Evolutionary conservation across 2,329 filamentous ascomycete species (phyloP), one percentile per base, ranked within the genome.

Genomic region (Zasmidium angulare): DNA sequence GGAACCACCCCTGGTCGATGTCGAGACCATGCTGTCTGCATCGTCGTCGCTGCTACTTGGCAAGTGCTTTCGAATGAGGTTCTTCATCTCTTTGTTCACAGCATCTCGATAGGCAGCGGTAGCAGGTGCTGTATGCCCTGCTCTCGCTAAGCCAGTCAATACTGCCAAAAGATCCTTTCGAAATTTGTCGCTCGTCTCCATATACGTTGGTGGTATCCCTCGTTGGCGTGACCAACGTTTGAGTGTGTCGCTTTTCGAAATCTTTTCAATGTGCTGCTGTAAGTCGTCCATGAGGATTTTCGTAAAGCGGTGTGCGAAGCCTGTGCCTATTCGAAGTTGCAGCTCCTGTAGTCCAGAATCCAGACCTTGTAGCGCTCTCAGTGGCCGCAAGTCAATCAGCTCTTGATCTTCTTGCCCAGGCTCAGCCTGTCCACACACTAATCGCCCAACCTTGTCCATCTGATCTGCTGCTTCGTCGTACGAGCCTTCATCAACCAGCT

Each of bases 11-110:
- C 86, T 79, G 0, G 93, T 97, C 2, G 93, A 96, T 0, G 87
- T 93, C 93, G 73, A 75, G 76, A 93, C 87, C 78, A 93, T 89
- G 0, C 92, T 96, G 72, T 95, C 91, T 62, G 89, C 90, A 71
- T 99, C 95, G 66, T 98, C 93, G 61, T 99, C 95, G 67, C 86
- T 95, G 11, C 93, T 96, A 70, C 92, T 96, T 0, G 95, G 95
- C 43, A 99, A 81, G 22, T 93, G 89, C 58, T 87, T 86, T 55
- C 92, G 85, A 52, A 99, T 93, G 51, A 98, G 80, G 31, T 85
- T 87, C 68, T 93, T 89, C 72, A 98, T 88, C 74, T 99, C 95
- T 52, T 90, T 87, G 62, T 96, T 78, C 12, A 96, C 86, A 0
- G 90, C 84, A 46, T 96, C 92, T 64, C 93, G 86, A 74, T 95